Evolutionary conservation across 148 eudicot species (phyloP), one percentile per base, ranked within the genome.

Genomic region (Spergularia marina): DNA sequence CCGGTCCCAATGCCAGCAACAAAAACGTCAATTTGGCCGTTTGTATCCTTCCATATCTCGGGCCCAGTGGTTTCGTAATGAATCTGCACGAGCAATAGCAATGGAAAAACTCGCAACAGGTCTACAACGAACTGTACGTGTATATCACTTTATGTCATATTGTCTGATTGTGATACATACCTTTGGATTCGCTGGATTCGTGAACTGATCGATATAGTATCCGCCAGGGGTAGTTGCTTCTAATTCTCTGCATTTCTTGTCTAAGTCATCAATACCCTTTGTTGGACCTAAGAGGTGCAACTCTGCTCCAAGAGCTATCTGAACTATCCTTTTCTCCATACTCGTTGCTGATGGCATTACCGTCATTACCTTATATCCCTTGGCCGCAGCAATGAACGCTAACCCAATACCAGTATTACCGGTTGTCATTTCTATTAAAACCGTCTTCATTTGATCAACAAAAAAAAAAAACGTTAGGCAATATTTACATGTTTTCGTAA

Each of bases 61-160:
- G 98, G 98, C 53, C 98, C 98, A 21, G 97, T 91, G 14, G 93
- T 91, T 71, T 90, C 91, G 77, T 80, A 91, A 78, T 94, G 98
- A 76, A 80, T 72, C 98, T 94, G 82, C 18, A 84, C 34, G 14
- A 21, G 15, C 40, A 65, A 57, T 66, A 40, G 4, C 56, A 25
- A 25, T 15, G 36, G 36, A 30, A 30, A 30, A 30, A 30, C 36
- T 3, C 36, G 36, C 36, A 30, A 30, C 36, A 30, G 1, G 36
- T 2, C 36, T 30, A 30, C 36, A 70, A 54, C 8, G 65, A 44
- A 41, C 44, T 21, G 69, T 39, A 40, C 58, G 57, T 20, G 2
- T 7, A 39, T 3, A 6, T 16, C 0, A 34, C 13, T 30, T 0
- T 30, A 30, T 30, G 36, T 30, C 36, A 30, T 30, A 30, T 30